A percentile compares a stretch with the other conserved stretches of the same genome.
Evolutionary conservation across 2,329 filamentous ascomycete species (phyloP).

Genomic region (Fusarium sublunatum): DNA sequence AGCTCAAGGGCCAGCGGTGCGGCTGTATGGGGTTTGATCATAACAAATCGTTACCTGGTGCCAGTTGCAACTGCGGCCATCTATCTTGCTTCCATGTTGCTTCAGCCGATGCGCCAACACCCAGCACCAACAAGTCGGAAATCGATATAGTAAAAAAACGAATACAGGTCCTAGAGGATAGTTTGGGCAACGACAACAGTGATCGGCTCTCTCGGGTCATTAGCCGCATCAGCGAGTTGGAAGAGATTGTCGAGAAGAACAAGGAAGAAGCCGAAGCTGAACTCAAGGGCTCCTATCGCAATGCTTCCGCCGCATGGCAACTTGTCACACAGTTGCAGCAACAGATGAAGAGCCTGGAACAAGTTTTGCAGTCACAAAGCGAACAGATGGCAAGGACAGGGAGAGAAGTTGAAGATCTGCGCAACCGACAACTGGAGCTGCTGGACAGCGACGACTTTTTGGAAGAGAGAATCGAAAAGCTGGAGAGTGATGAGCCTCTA

Average conservation of each 20-base stretch:
- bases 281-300: constrained; percentile 65
- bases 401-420: constrained; percentile 58
- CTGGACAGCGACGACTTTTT: constrained; percentile 62
- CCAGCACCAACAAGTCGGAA: constrained; percentile 60
- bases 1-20: constrained; percentile 68
- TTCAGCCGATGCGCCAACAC: constrained; percentile 60
- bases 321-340: constrained; percentile 60
- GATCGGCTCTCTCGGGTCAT: constrained; percentile 55
- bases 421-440: constrained; percentile 61
- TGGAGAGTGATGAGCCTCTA: constrained; percentile 50
- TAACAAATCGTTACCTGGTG: constrained; percentile 64
- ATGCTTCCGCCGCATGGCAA: constrained; percentile 66
- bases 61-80: constrained; percentile 69
- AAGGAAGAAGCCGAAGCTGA: constrained; percentile 63
- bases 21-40: constrained; percentile 68
- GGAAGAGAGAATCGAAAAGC: constrained; percentile 65
- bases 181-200: constrained; percentile 46
- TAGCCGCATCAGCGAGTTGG: constrained; percentile 61
- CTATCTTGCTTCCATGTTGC: constrained; percentile 68
- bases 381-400: constrained; percentile 56
- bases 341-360: constrained; percentile 51
- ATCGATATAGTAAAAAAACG: constrained; percentile 46
- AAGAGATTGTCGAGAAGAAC: constrained; percentile 65
- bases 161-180: constrained; percentile 51
- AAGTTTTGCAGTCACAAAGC: constrained; percentile 54